A percentile compares a stretch with the other conserved stretches of the same genome.
Conservation (phyloP, 768 basidiomycete species). For the Suillus hirtellus region DNA sequence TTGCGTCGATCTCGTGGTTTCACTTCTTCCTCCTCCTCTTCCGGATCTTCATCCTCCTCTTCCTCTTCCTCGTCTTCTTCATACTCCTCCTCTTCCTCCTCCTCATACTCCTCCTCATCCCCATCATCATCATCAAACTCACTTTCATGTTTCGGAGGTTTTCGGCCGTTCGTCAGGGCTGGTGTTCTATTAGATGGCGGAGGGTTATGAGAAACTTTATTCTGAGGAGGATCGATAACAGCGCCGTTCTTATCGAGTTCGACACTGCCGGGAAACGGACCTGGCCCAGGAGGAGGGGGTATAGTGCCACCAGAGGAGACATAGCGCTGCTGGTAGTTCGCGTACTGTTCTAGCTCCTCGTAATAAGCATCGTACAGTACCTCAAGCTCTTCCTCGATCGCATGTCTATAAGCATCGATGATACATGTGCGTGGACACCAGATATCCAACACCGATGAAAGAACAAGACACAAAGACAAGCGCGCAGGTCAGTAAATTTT, state of each 20-base stretch:
- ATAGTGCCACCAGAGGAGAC: slow-evolving; percentile 86
- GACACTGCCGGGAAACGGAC: slow-evolving; percentile 97
- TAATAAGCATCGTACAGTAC: slow-evolving; percentile 99
- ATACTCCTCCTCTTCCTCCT: slow-evolving; percentile 57
- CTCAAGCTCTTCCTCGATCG: slow-evolving; percentile 99
- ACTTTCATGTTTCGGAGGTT: slow-evolving; percentile 53
- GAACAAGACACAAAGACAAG: slow-evolving; percentile 17
- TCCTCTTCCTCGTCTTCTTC: slow-evolving; percentile 73
- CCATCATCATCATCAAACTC: slow-evolving; percentile 69
- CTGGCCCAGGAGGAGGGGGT: slow-evolving; percentile 92
- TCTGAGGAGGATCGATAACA: slow-evolving; percentile 45
- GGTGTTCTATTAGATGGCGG: slow-evolving; percentile 36
- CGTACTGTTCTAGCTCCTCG: slow-evolving; percentile 99
- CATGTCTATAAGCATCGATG: slow-evolving; percentile 58
- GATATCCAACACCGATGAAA: slow-evolving; percentile 19
- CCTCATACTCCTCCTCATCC: slow-evolving; percentile 54
- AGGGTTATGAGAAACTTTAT: slow-evolving; percentile 38
- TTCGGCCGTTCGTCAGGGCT: slow-evolving; percentile 40
- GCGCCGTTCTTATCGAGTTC: slow-evolving; percentile 92
- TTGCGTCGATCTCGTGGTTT: slow-evolving; percentile 42
- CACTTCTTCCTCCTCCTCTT: slow-evolving; percentile 55
- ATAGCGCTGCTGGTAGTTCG: slow-evolving; percentile 96
- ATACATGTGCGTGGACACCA: slow-evolving; percentile 17
- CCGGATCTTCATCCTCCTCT: slow-evolving; percentile 68
- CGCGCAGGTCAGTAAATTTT: slow-evolving; percentile 24